phyloP scores from a whole-genome alignment of 345 rosid genomes.

The Ceriops decandra region DNA sequence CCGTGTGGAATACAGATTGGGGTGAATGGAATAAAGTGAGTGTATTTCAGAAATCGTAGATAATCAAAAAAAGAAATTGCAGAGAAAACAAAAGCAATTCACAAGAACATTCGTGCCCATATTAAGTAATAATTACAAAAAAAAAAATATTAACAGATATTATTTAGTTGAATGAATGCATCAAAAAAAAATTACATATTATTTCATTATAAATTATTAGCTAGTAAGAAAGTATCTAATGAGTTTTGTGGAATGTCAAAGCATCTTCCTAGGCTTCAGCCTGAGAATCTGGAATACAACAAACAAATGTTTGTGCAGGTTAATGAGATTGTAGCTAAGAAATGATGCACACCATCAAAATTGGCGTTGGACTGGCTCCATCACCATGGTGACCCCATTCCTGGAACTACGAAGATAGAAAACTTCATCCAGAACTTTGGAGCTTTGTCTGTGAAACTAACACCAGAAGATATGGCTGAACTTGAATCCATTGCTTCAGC shows the following conservation, averaged over 20 bases:
- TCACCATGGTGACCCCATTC: slow-evolving; percentile 63
- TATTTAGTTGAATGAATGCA: too few relatives aligned
- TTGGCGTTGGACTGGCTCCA: slow-evolving; percentile 78
- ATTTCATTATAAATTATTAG: too few relatives aligned
- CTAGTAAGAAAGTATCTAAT: background rate
- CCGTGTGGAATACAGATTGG: too few relatives aligned
- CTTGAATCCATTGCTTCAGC: slow-evolving; percentile 44
- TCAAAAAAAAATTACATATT: too few relatives aligned
- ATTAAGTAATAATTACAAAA: too few relatives aligned
- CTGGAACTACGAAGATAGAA: slow-evolving; percentile 55
- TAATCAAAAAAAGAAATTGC: too few relatives aligned
- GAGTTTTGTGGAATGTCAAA: slow-evolving; percentile 19
- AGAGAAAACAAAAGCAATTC: too few relatives aligned
- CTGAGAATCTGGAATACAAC: slow-evolving; percentile 56
- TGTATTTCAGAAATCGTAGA: too few relatives aligned
- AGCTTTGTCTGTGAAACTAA: slow-evolving; percentile 53
- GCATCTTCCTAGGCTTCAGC: slow-evolving; percentile 51
- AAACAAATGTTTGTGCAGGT: slow-evolving; percentile 37
- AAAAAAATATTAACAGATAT: too few relatives aligned
- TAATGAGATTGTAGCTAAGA: slow-evolving; percentile 41
- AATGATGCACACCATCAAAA: slow-evolving; percentile 57
- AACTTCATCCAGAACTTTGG: slow-evolving; percentile 55
- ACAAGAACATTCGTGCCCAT: too few relatives aligned
- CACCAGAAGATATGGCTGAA: slow-evolving; percentile 56
- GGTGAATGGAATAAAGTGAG: too few relatives aligned